Percentiles rank a stretch among this genome's conserved stretches.
Conservation (phyloP, 768 basidiomycete species). For the Russula virescens region DNA sequence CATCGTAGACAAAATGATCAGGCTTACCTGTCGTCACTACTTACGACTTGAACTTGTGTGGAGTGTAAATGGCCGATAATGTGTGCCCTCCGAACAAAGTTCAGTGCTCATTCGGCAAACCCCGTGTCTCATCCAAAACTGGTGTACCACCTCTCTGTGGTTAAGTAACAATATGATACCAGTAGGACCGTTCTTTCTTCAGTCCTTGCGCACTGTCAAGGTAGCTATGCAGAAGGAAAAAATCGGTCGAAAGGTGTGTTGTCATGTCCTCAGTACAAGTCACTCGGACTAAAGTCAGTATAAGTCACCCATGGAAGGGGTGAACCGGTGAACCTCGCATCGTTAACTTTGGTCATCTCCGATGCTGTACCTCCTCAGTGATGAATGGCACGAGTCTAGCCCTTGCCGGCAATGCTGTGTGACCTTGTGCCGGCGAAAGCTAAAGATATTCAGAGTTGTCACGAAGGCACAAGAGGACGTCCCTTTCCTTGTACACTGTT, state of each 20-base stretch:
- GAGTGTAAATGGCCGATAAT: constrained; percentile 10
- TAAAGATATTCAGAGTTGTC: no score
- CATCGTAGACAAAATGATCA: constrained; percentile 2
- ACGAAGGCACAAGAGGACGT: no score
- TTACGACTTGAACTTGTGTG: constrained; percentile 28
- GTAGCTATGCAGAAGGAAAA: not conserved
- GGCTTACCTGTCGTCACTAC: constrained; percentile 32
- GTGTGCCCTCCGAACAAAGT: constrained; percentile 1
- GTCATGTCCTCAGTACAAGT: constrained; percentile 7
- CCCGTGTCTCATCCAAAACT: not conserved
- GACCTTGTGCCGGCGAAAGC: not conserved
- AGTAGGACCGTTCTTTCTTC: no score
- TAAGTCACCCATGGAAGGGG: no score
- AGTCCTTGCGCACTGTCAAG: no score
- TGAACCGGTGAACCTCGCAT: no score
- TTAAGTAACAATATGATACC: no score
- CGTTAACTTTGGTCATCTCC: constrained; percentile 8
- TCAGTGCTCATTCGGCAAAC: constrained; percentile 4
- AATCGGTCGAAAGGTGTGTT: not conserved
- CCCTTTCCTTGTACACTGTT: no score
- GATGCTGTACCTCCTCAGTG: no score
- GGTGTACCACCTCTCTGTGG: no score
- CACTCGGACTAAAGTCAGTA: constrained; percentile 32
- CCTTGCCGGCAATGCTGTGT: not conserved
- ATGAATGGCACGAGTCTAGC: no score